These are phyloP conservation scores for Aspergillus ibericus DNA, from an alignment of 2,329 filamentous ascomycete genomes.

Conservation along the genomic window DNA sequence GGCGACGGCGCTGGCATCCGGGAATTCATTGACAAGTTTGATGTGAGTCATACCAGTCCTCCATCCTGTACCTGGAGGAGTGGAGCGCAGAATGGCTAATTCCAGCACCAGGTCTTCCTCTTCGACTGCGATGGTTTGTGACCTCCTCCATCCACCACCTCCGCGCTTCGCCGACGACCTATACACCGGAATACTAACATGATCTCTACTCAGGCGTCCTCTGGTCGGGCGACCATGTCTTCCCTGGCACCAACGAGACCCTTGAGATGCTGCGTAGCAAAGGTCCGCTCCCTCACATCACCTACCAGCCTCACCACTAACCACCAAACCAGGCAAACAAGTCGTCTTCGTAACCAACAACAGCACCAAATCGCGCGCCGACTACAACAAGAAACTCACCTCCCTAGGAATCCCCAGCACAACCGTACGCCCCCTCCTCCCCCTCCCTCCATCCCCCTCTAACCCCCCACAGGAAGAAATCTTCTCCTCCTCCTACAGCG, in stretches of 20 bases:
- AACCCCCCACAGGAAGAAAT: slow-evolving; percentile 70
- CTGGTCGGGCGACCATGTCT: slow-evolving; percentile 92
- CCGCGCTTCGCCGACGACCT: slow-evolving; percentile 1
- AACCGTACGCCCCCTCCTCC: slow-evolving; percentile 49
- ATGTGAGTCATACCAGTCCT: slow-evolving; percentile 62
- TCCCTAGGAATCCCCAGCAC: slow-evolving; percentile 74
- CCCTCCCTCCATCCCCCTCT: not conserved
- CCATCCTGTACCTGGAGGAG: too few relatives aligned
- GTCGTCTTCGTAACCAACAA: slow-evolving; percentile 98
- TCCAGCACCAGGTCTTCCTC: slow-evolving; percentile 69
- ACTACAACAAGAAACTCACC: slow-evolving; percentile 91
- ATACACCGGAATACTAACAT: slow-evolving; percentile 12
- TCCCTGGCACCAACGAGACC: slow-evolving; percentile 81
- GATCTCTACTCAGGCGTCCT: slow-evolving; percentile 69
- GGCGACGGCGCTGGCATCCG: slow-evolving; percentile 75
- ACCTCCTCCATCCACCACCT: slow-evolving; percentile 2
- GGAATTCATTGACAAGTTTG: slow-evolving; percentile 85
- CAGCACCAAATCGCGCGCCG: slow-evolving; percentile 89
- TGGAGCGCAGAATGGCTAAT: slow-evolving; percentile 18
- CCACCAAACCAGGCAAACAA: slow-evolving; percentile 68
- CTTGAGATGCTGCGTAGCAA: slow-evolving; percentile 76
- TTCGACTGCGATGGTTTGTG: slow-evolving; percentile 92
- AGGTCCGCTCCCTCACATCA: slow-evolving; percentile 60
- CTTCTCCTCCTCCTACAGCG: slow-evolving; percentile 92
- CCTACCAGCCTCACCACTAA: too few relatives aligned